Evolutionary conservation across 1,139 yeast species (phyloP), one percentile per base, ranked within the genome.

Genomic region (Kurtzmaniella natalensis): DNA sequence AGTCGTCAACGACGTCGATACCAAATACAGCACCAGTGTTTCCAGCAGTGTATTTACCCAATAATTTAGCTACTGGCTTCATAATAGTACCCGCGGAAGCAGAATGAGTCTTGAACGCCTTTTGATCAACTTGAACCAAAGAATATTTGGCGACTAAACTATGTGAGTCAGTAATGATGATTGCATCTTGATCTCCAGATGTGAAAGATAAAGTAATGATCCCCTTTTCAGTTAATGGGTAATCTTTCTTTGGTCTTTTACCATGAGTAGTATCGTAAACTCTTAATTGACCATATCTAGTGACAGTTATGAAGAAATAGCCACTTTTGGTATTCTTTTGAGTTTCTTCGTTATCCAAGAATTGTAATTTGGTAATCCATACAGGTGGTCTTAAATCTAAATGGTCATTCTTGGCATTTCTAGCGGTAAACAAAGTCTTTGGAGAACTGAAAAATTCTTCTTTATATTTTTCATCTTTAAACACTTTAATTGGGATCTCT

Each of bases 221-320:
- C 10, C 80, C 72, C 41, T 70, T 73, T 2, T 70, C 72, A 22
- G 72, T 57, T 3, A 78, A 49, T 39, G 72, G 67, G 49, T 61
- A 66, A 43, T 72, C 75, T 18, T 57, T 51, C 6, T 71, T 44
- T 7, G 94, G 94, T 52, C 71, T 78, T 35, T 72, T 65, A 16
- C 82, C 81, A 42, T 72, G 72, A 1, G 61, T 48, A 1, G 87
- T 76, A 37, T 78, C 77, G 48, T 83, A 83, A 25, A 64, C 58
- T 41, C 87, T 70, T 30, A 81, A 55, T 46, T 82, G 82, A 0
- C 95, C 95, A 44, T 78, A 73, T 39, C 72, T 64, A 2, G 96
- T 85, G 3, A 80, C 73, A 0, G 87, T 75, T 8, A 83, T 60
- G 25, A 86, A 58, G 36, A 68, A 61, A 55, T 59, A 72, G 4